Evolutionary conservation across 345 rosid species (phyloP).

Genomic region (Eucalyptus marginata): DNA sequence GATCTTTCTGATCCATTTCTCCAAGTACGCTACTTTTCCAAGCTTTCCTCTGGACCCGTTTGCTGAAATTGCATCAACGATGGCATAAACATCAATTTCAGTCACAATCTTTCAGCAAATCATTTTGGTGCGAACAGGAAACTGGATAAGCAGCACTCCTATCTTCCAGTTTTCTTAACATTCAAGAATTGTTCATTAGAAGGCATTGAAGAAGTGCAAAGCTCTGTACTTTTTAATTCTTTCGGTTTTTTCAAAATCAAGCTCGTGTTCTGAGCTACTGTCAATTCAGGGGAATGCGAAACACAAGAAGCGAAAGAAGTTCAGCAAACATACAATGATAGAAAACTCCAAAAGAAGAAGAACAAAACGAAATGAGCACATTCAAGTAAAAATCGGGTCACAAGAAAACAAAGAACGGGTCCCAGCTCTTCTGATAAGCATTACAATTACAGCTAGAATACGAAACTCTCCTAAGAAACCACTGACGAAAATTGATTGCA

Average conservation of each 20-base stretch:
- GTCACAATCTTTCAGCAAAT: background rate
- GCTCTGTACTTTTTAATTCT: background rate
- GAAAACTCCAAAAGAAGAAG: background rate
- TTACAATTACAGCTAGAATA: background rate
- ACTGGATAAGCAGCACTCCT: background rate
- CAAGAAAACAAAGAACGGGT: background rate
- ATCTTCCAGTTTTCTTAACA: background rate
- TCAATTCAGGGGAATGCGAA: background rate
- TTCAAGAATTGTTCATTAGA: background rate
- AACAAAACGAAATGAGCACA: background rate
- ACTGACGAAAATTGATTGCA: background rate
- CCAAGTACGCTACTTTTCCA: constrained; percentile 55
- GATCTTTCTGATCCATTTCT: constrained; percentile 45
- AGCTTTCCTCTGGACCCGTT: constrained; percentile 32
- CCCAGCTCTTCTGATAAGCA: background rate
- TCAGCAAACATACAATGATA: background rate
- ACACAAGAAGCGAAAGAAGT: background rate
- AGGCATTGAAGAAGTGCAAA: background rate
- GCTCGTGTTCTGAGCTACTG: background rate
- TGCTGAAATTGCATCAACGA: constrained; percentile 7
- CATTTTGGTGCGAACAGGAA: background rate
- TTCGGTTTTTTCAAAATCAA: background rate
- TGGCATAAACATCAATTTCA: background rate
- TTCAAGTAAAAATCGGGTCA: background rate
- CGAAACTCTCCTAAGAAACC: background rate